These are phyloP conservation scores for Chondrostereum purpureum DNA, from an alignment of 1,284 basidiomycete genomes.

Conservation along the genomic window DNA sequence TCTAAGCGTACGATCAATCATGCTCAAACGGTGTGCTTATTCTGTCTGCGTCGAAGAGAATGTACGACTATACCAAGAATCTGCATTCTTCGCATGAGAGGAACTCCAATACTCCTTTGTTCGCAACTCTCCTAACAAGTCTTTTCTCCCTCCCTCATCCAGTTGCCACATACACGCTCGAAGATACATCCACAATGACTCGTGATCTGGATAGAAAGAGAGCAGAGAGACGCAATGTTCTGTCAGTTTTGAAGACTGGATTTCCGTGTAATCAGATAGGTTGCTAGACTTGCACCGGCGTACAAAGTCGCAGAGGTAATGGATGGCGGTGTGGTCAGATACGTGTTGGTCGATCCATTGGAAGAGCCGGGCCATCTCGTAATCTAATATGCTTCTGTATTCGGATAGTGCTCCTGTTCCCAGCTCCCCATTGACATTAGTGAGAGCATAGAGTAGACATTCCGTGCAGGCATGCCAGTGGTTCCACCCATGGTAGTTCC, in stretches of 20 bases:
- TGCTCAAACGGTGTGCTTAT: too few relatives aligned
- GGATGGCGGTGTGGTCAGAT: constrained; percentile 58
- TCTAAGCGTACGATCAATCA: too few relatives aligned
- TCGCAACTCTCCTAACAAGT: constrained; percentile 1
- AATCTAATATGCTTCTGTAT: constrained; percentile 26
- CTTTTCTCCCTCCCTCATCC: constrained; percentile 1
- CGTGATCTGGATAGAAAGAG: constrained; percentile 42
- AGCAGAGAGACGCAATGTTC: constrained; percentile 46
- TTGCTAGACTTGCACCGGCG: constrained; percentile 14
- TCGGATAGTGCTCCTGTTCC: constrained; percentile 13
- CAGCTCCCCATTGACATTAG: constrained; percentile 10
- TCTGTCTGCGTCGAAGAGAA: too few relatives aligned
- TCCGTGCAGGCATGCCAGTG: constrained; percentile 45
- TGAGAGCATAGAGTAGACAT: constrained; percentile 5
- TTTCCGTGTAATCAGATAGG: constrained; percentile 1
- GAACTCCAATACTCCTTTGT: too few relatives aligned
- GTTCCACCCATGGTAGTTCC: constrained; percentile 65
- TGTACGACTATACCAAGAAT: too few relatives aligned
- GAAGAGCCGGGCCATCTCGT: constrained; percentile 30
- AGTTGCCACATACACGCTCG: constrained; percentile 20
- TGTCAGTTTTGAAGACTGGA: constrained; percentile 14
- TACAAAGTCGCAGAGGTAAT: constrained; percentile 38
- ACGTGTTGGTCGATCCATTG: constrained; percentile 55
- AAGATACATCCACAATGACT: constrained; percentile 58
- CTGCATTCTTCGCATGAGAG: too few relatives aligned